Evolutionary conservation across 148 eudicot species (phyloP).

Genomic region (Rhododendron ferrugineum): DNA sequence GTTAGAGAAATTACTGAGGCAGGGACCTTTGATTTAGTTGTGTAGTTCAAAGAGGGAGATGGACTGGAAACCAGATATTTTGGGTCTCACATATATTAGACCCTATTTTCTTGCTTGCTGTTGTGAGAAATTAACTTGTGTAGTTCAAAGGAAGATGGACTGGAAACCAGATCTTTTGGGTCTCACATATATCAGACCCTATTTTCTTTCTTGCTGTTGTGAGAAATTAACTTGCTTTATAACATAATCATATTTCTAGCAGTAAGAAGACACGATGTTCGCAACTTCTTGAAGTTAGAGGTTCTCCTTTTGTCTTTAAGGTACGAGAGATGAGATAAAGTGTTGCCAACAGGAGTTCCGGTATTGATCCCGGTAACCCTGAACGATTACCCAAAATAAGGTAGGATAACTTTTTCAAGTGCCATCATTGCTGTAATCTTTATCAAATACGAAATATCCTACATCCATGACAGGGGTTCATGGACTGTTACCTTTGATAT

Average conservation of each 20-base stretch:
- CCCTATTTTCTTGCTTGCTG: not conserved
- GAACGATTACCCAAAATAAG: not conserved
- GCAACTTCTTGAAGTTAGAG: not conserved
- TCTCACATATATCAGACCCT: not conserved
- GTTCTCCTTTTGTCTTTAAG: not conserved
- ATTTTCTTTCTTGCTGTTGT: not conserved
- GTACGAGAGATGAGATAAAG: not conserved
- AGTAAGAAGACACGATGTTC: not conserved
- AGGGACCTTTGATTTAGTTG: not conserved
- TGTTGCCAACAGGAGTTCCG: not conserved
- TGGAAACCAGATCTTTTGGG: not conserved
- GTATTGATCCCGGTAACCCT: not conserved
- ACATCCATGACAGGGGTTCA: not conserved
- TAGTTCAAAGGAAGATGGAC: not conserved
- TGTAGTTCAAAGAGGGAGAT: not conserved
- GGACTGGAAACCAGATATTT: not conserved
- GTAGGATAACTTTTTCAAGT: not conserved
- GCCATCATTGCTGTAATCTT: not conserved
- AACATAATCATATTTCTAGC: not conserved
- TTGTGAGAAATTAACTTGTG: not conserved
- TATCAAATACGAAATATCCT: not conserved
- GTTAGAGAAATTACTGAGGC: conserved; percentile 54
- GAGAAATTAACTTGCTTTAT: not conserved
- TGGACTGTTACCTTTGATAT: not conserved
- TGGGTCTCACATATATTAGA: not conserved